Conservation (phyloP, 768 basidiomycete species). For the Lactarius trivialis region DNA sequence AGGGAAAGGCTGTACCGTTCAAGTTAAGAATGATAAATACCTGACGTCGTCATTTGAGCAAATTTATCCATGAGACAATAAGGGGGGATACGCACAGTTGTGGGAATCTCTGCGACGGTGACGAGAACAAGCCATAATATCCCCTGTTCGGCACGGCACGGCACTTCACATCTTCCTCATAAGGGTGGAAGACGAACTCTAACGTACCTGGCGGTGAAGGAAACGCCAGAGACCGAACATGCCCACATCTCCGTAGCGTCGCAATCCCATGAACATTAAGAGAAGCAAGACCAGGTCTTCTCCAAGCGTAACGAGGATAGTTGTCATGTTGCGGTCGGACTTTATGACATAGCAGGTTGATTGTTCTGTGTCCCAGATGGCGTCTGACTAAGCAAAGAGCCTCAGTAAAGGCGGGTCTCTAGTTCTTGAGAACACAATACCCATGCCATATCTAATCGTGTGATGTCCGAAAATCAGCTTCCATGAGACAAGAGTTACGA, state of each 20-base stretch:
- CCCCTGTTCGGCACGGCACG: background rate
- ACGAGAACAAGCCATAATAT: constrained; percentile 17
- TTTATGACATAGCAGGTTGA: constrained; percentile 1
- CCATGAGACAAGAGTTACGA: background rate
- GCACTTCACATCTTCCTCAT: background rate
- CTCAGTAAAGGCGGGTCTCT: background rate
- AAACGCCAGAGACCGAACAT: constrained; percentile 18
- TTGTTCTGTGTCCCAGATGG: background rate
- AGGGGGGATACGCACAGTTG: constrained; percentile 1
- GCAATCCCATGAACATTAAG: constrained; percentile 16
- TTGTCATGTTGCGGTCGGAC: background rate
- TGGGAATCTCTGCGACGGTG: constrained; percentile 18
- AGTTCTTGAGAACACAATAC: background rate
- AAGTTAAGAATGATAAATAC: constrained; percentile 14
- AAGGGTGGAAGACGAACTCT: background rate
- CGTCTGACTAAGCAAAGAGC: background rate
- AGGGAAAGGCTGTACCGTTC: constrained; percentile 6
- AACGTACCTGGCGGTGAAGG: constrained; percentile 15
- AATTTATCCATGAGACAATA: background rate
- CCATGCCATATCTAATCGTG: background rate
- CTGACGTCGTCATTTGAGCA: background rate
- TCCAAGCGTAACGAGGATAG: constrained; percentile 8
- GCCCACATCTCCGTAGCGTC: constrained; percentile 13
- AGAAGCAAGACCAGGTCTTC: constrained; percentile 11
- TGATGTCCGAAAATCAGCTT: background rate